phyloP scores from a whole-genome alignment of 2,329 filamentous ascomycete genomes.

The Cercospora citrullina region DNA sequence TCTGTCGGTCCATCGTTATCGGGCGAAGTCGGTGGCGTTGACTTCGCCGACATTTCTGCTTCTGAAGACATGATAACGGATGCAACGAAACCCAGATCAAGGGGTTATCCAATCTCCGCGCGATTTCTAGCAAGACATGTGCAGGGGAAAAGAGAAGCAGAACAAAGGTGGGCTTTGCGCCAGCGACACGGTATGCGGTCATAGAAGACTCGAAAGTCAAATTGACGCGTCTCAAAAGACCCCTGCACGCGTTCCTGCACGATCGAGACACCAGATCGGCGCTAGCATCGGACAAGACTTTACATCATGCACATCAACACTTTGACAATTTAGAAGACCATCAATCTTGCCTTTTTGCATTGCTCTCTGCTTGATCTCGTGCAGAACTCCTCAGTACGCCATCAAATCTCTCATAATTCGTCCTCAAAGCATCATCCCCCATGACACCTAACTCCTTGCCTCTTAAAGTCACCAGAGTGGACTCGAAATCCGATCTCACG shows the following conservation, averaged over 20 bases:
- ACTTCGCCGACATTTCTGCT: constrained; percentile 25
- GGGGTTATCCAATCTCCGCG: not conserved
- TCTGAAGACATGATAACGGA: constrained; percentile 23
- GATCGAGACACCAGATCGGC: constrained; percentile 1
- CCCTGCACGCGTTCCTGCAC: constrained; percentile 1
- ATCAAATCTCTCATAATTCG: not conserved
- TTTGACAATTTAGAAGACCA: not conserved
- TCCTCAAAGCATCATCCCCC: not conserved
- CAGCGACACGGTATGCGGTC: constrained; percentile 5
- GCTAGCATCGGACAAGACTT: not conserved
- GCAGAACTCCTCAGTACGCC: not conserved
- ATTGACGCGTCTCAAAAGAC: not conserved
- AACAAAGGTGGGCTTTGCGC: not conserved
- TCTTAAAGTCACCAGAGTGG: not conserved
- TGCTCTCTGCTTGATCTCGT: not conserved
- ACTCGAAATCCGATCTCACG: not conserved
- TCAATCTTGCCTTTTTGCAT: not conserved
- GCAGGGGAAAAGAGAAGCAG: not conserved
- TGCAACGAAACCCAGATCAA: not conserved
- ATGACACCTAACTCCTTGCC: not conserved
- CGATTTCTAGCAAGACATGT: not conserved
- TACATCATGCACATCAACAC: not conserved
- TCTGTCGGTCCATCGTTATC: constrained; percentile 39
- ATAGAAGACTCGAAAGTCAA: not conserved
- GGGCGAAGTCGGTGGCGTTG: constrained; percentile 41